phyloP scores from a whole-genome alignment of 768 basidiomycete genomes.

The Asterophora parasitica region DNA sequence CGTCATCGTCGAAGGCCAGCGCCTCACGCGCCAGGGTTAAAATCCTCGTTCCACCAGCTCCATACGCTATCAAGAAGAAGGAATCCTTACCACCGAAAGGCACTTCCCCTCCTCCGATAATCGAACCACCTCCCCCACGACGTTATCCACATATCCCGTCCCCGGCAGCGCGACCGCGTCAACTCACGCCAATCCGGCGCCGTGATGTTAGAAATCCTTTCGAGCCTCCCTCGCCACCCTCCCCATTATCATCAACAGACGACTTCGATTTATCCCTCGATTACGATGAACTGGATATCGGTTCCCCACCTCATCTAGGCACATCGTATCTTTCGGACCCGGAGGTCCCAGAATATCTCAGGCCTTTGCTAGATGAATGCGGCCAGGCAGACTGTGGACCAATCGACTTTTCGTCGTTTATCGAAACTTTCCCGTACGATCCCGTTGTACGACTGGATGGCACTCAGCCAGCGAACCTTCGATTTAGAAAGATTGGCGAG shows the following conservation, averaged over 20 bases:
- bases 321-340: slow-evolving; percentile 18
- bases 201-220: slow-evolving; percentile 33
- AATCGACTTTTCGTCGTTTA: slow-evolving; percentile 79
- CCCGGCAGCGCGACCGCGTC: slow-evolving; percentile 44
- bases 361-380: slow-evolving; percentile 67
- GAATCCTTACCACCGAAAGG: slow-evolving; percentile 15
- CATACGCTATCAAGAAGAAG: slow-evolving; percentile 24
- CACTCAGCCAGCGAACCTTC: slow-evolving; percentile 17
- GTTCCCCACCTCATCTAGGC: slow-evolving; percentile 20
- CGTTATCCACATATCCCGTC: slow-evolving; percentile 25
- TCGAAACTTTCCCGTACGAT: slow-evolving; percentile 75
- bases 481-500: slow-evolving; percentile 87
- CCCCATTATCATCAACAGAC: slow-evolving; percentile 43
- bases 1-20: slow-evolving; percentile 8
- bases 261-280: slow-evolving; percentile 53
- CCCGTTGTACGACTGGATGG: slow-evolving; percentile 44
- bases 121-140: slow-evolving; percentile 10
- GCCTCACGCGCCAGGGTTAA: slow-evolving; percentile 27
- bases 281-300: slow-evolving; percentile 38
- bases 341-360: slow-evolving; percentile 49
- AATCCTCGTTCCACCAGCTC: slow-evolving; percentile 38
- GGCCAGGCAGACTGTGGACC: slow-evolving; percentile 55
- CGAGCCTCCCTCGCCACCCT: slow-evolving; percentile 48
- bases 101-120: slow-evolving; percentile 1
- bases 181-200: slow-evolving; percentile 63